phyloP scores from a whole-genome alignment of 2,329 filamentous ascomycete species.

The Fusarium tuaranense region DNA sequence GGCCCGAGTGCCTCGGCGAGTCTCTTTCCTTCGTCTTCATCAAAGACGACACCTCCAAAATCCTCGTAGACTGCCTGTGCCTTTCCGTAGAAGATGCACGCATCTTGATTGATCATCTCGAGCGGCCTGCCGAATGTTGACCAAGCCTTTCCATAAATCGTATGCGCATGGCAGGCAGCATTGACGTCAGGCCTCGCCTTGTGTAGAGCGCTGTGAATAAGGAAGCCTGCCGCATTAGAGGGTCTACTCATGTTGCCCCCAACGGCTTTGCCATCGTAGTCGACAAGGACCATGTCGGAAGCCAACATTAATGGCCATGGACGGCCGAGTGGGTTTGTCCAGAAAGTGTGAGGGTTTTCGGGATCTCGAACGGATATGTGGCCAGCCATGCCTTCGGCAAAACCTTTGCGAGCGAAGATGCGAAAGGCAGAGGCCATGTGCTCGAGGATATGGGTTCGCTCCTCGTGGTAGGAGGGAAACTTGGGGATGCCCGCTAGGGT shows the following conservation, averaged over 20 bases:
- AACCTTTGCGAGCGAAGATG: background rate
- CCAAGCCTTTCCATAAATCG: background rate
- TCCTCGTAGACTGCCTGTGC: background rate
- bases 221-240: background rate
- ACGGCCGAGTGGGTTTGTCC: background rate
- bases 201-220: background rate
- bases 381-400: background rate
- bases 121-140: background rate
- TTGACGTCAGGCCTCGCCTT: background rate
- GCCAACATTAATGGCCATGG: background rate
- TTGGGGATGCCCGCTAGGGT: background rate
- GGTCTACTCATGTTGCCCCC: background rate
- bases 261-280: background rate
- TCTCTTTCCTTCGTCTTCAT: constrained; percentile 11
- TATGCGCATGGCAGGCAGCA: background rate
- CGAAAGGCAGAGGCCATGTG: background rate
- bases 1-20: background rate
- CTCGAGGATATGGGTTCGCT: background rate
- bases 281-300: background rate
- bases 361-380: background rate
- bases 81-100: background rate
- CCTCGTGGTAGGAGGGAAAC: background rate
- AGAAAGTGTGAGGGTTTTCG: background rate
- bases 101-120: background rate
- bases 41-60: background rate